These are phyloP conservation scores for Cucurbita ficifolia DNA, from an alignment of 306 rosid genomes.

Conservation along the genomic window DNA sequence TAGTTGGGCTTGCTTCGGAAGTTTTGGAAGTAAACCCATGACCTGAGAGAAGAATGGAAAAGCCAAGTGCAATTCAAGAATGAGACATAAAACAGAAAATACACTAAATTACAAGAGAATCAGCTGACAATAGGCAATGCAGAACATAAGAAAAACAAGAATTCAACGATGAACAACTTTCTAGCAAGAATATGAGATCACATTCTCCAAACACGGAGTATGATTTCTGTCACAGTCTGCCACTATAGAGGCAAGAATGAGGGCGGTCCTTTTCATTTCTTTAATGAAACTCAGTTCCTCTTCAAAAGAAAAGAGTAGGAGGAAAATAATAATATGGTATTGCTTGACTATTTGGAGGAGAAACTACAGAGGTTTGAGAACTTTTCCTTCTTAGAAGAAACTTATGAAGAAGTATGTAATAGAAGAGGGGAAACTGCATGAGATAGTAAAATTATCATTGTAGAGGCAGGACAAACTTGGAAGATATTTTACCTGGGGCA, in stretches of 20 bases:
- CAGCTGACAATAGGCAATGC: neutral
- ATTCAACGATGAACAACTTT: neutral
- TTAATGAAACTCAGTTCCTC: neutral
- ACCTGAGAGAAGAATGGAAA: slow-evolving; percentile 36
- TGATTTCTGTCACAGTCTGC: neutral
- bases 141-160: neutral
- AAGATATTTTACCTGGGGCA: slow-evolving; percentile 70
- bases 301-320: neutral
- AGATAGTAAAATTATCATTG: neutral
- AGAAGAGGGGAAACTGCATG: neutral
- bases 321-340: neutral
- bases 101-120: neutral
- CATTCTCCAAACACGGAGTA: neutral
- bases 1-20: slow-evolving; percentile 78
- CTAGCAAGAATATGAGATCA: neutral
- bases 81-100: neutral
- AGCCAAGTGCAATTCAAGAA: neutral
- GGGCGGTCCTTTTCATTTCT: neutral
- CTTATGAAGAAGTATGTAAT: neutral
- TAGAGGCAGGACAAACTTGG: slow-evolving; percentile 3
- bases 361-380: neutral
- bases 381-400: neutral
- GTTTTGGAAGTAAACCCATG: slow-evolving; percentile 66
- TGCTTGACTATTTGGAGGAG: neutral
- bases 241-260: neutral